Percentiles rank a stretch among this genome's conserved stretches.
Conservation (phyloP, 805 yeast genomes). For the Yamadazyma tumulicola region DNA sequence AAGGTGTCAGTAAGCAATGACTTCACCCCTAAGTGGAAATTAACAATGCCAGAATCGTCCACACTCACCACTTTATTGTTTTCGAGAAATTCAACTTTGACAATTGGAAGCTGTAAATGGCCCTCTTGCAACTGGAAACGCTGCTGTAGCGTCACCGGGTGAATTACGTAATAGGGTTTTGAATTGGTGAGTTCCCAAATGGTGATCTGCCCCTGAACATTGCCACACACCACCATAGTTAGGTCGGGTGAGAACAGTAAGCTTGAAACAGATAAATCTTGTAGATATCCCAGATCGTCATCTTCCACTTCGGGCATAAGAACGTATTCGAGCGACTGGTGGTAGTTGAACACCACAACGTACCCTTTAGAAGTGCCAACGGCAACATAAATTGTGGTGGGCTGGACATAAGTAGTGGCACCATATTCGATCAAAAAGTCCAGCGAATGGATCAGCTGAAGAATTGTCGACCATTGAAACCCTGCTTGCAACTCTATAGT, state of each 20-base stretch:
- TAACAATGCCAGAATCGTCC: constrained; percentile 42
- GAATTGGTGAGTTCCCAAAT: constrained; percentile 62
- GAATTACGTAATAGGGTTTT: constrained; percentile 46
- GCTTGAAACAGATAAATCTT: constrained; percentile 39
- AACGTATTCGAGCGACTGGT: constrained; percentile 52
- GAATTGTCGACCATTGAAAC: constrained; percentile 27
- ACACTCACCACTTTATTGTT: constrained; percentile 27
- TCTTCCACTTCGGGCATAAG: constrained; percentile 22
- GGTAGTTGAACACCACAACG: constrained; percentile 63
- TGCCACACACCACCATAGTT: constrained; percentile 66
- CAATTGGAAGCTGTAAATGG: constrained; percentile 27
- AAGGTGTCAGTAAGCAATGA: constrained; percentile 51
- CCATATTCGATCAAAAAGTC: constrained; percentile 25
- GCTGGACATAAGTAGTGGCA: constrained; percentile 17
- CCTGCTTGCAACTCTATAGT: constrained; percentile 8
- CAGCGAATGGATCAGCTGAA: constrained; percentile 17
- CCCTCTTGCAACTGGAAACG: constrained; percentile 27
- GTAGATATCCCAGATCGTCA: constrained; percentile 6
- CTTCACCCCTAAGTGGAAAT: constrained; percentile 62
- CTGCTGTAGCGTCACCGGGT: constrained; percentile 22
- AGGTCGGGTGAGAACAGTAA: constrained; percentile 67
- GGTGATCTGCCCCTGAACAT: constrained; percentile 56
- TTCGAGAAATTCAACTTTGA: constrained; percentile 23
- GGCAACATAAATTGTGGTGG: constrained; percentile 40
- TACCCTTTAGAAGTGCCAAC: constrained; percentile 72